Base-by-base conservation (phyloP, 805 yeast genomes). In the Cyberlindnera mrakii region DNA sequence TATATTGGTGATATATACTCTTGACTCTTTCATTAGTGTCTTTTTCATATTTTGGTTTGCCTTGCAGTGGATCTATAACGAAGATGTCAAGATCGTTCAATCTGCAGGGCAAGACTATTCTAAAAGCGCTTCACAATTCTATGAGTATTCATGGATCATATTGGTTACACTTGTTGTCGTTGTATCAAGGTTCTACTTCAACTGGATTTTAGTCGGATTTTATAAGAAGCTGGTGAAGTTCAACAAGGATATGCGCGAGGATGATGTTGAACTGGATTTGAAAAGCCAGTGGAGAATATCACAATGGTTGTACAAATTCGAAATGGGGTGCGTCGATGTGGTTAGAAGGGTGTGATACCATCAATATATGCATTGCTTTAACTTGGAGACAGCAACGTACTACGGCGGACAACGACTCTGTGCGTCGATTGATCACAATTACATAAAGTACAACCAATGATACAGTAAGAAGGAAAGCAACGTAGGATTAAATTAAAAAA, bases 21-120 rank as follows among this genome's bases (percentile, higher is more conserved):
- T 77, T 9, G 97, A 91, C 59, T 81, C 96, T 0, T 30, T 81
- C 0, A 62, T 77, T 33, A 85, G 87, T 23, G 61, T 78, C 23
- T 62, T 83, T 3, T 89, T 84, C 62, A 85, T 95, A 17, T 50
- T 82, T 5, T 84, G 80, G 63, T 90, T 91, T 59, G 73, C 82
- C 6, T 72, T 74, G 41, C 74, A 78, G 47, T 91, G 97, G 96
- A 84, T 88, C 56, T 61, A 67, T 3, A 77, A 74, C 45, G 79
- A 72, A 40, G 62, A 59, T 20, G 54, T 53, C 16, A 57, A 59
- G 8, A 40, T 51, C 16, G 56, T 52, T 18, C 33, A 43, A 1
- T 46, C 43, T 11, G 51, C 53, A 1, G 58, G 55, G 1, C 58
- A 58, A 17, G 61, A 58, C 42, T 58, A 58, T 30, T 54, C 59